phyloP scores from a whole-genome alignment of 2,329 filamentous ascomycete species.

The Aspergillus brunneoviolaceus region DNA sequence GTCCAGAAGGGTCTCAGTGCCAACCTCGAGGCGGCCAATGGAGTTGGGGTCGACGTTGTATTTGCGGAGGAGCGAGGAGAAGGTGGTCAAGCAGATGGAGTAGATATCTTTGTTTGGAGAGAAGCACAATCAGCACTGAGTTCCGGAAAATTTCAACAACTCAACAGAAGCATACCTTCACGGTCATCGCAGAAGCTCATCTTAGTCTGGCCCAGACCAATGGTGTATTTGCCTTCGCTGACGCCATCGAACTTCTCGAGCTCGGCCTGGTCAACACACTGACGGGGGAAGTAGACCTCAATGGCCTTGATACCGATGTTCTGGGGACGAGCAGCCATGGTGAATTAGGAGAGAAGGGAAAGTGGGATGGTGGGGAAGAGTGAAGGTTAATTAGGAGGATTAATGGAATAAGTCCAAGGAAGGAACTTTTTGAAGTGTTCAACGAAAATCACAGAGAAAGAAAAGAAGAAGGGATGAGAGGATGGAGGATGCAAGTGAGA shows the following conservation, averaged over 20 bases:
- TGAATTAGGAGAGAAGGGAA: slow-evolving; percentile 25
- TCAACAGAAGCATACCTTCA: slow-evolving; percentile 61
- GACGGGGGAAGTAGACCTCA: slow-evolving; percentile 82
- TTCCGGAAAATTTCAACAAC: not conserved
- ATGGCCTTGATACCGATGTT: slow-evolving; percentile 94
- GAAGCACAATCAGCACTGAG: slow-evolving; percentile 11
- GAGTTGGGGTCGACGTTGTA: slow-evolving; percentile 78
- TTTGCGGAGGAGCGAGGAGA: slow-evolving; percentile 75
- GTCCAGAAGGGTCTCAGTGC: slow-evolving; percentile 81
- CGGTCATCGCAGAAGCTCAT: slow-evolving; percentile 91
- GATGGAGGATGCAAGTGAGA: slow-evolving; percentile 8
- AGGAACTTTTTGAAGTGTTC: not conserved
- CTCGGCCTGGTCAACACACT: slow-evolving; percentile 83
- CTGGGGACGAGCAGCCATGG: slow-evolving; percentile 74
- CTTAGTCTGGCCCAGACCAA: slow-evolving; percentile 85
- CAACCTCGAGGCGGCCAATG: slow-evolving; percentile 79
- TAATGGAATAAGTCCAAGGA: not conserved
- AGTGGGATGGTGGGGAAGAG: slow-evolving; percentile 9
- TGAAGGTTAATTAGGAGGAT: slow-evolving; percentile 5
- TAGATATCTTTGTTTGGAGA: slow-evolving; percentile 76
- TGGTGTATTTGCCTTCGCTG: slow-evolving; percentile 80
- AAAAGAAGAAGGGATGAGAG: not conserved
- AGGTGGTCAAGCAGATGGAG: slow-evolving; percentile 76
- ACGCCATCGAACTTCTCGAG: slow-evolving; percentile 86
- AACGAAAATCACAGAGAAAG: not conserved